phyloP scores from a whole-genome alignment of 441 rosid species.

The Erodium trifolium region DNA sequence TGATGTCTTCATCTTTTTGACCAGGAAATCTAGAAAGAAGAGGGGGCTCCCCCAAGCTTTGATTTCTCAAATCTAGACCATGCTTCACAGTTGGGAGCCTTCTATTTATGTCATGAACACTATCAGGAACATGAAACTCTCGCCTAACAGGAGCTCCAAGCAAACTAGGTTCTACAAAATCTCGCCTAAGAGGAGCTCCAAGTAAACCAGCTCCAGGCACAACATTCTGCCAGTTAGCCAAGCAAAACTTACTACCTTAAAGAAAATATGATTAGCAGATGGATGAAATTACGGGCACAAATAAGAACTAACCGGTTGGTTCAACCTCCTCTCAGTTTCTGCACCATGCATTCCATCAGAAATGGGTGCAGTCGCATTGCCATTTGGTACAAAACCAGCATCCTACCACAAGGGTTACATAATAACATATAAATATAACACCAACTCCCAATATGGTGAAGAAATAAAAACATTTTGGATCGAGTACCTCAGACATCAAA shows the following conservation, averaged over 20 bases:
- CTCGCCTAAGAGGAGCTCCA: slow-evolving; percentile 8
- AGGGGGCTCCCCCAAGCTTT: slow-evolving; percentile 16
- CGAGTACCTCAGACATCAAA: slow-evolving; percentile 74
- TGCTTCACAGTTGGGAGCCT: slow-evolving; percentile 15
- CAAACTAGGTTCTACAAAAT: slow-evolving; percentile 12
- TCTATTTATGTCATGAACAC: slow-evolving; percentile 20
- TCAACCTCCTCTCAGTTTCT: slow-evolving; percentile 68
- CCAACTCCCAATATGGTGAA: slow-evolving; percentile 4
- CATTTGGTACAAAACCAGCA: slow-evolving; percentile 66
- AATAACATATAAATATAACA: slow-evolving; percentile 16
- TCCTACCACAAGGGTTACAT: slow-evolving; percentile 44
- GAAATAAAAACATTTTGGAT: slow-evolving; percentile 16
- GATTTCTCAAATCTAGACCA: slow-evolving; percentile 20
- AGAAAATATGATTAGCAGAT: neutral
- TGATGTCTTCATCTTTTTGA: slow-evolving; percentile 10
- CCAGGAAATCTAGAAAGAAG: slow-evolving; percentile 21
- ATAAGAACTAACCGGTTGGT: slow-evolving; percentile 43
- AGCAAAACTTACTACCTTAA: neutral
- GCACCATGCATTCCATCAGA: slow-evolving; percentile 71
- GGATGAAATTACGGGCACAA: neutral
- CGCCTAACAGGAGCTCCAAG: slow-evolving; percentile 22
- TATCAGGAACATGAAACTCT: slow-evolving; percentile 19
- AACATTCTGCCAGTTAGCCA: slow-evolving; percentile 5
- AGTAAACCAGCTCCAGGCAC: slow-evolving; percentile 8
- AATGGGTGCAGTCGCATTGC: slow-evolving; percentile 42